Conservation (phyloP, 1,284 basidiomycete species). For the Trichosporon sp. region DNA sequence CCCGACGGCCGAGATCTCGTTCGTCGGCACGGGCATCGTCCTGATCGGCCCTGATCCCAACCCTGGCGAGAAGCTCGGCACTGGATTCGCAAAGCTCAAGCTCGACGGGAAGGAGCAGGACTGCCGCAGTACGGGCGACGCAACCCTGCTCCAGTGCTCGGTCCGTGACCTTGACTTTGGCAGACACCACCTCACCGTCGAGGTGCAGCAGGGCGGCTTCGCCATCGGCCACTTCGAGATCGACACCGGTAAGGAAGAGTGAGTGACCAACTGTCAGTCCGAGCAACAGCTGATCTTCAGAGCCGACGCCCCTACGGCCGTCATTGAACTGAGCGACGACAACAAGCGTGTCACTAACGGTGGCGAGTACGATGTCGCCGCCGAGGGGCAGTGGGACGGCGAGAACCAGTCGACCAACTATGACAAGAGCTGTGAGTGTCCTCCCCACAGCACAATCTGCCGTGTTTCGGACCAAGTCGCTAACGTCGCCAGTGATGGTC, state of each 20-base stretch:
- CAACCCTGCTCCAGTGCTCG: neutral
- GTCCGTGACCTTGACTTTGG: neutral
- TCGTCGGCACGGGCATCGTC: slow-evolving; percentile 1
- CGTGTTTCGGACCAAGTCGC: neutral
- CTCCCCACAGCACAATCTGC: too few species aligned
- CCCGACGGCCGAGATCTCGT: neutral
- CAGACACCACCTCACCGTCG: neutral
- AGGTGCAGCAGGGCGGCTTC: neutral
- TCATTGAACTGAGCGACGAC: neutral
- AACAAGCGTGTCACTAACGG: neutral
- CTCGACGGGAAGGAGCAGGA: neutral
- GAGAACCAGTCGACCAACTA: neutral
- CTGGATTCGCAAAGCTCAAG: neutral
- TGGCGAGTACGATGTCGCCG: neutral
- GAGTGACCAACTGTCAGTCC: neutral
- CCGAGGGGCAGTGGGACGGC: neutral
- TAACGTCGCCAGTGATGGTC: neutral
- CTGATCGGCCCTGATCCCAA: neutral
- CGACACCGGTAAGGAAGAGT: neutral
- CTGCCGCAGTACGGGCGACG: neutral
- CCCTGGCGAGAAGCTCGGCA: neutral
- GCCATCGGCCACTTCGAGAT: neutral
- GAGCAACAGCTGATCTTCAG: neutral
- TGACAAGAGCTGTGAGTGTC: neutral
- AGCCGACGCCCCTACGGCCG: neutral